Evolutionary conservation across 371 early-diverging fungal genomes (phyloP).

Genomic region (Lichtheimia hyalospora): DNA sequence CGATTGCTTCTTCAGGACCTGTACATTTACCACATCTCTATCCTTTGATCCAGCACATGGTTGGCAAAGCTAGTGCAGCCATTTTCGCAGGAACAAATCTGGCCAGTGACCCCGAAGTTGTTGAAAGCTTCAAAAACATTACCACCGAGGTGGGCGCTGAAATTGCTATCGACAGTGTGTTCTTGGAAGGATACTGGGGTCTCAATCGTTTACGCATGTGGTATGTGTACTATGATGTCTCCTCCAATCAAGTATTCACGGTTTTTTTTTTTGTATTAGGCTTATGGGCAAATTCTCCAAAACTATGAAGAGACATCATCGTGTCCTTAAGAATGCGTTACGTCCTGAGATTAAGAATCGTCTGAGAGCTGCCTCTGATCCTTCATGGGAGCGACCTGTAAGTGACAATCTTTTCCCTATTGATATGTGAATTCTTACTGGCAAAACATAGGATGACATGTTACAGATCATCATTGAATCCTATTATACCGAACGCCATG

Average conservation of each 20-base stretch:
- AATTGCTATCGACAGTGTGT: constrained; percentile 3
- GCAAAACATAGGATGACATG: constrained; percentile 10
- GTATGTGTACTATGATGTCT: background rate
- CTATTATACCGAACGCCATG: background rate
- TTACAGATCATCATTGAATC: constrained; percentile 19
- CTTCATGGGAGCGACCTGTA: constrained; percentile 7
- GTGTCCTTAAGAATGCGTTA: constrained; percentile 3
- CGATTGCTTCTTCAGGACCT: background rate
- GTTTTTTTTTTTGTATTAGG: background rate
- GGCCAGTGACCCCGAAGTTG: constrained; percentile 9
- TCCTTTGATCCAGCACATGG: constrained; percentile 17
- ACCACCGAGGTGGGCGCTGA: constrained; percentile 19
- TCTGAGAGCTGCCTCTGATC: background rate
- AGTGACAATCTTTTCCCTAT: background rate
- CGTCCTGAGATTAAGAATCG: constrained; percentile 9
- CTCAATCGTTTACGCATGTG: constrained; percentile 15
- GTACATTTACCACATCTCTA: constrained; percentile 10
- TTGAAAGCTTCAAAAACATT: constrained; percentile 26
- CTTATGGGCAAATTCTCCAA: constrained; percentile 13
- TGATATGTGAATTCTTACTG: background rate
- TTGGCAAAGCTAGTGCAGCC: constrained; percentile 20
- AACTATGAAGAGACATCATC: constrained; percentile 2
- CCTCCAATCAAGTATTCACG: too few relatives aligned
- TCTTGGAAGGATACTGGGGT: constrained; percentile 11
- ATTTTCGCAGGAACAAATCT: constrained; percentile 22